A percentile compares a stretch with the other conserved stretches of the same genome.
Evolutionary conservation across 306 rosid genomes (phyloP).

Genomic region (Prunus mume): DNA sequence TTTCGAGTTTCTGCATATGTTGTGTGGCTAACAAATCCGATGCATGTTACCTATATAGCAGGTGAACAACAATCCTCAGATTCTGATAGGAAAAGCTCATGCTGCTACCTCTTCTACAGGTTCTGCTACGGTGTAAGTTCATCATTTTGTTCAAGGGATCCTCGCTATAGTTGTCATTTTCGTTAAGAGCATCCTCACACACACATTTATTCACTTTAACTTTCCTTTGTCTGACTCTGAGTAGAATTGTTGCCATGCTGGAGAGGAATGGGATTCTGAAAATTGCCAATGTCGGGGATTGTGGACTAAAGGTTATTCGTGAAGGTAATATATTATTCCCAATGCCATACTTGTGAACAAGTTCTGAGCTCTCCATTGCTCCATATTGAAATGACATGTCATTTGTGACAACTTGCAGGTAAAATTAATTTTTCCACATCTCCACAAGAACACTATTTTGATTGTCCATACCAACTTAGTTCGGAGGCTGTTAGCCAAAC

Average conservation of each 20-base stretch:
- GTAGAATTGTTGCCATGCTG: slow-evolving; percentile 76
- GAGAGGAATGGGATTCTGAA: slow-evolving; percentile 77
- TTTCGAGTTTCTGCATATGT: not conserved
- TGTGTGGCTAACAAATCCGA: slow-evolving; percentile 20
- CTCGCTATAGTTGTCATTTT: not conserved
- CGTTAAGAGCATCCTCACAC: not conserved
- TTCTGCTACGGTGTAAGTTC: slow-evolving; percentile 86
- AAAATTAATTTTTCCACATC: slow-evolving; percentile 57
- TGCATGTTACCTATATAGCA: slow-evolving; percentile 35
- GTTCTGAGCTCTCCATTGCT: slow-evolving; percentile 3
- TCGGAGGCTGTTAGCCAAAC: slow-evolving; percentile 83
- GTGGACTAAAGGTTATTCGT: slow-evolving; percentile 77
- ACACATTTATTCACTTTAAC: slow-evolving; percentile 4
- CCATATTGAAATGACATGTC: slow-evolving; percentile 1
- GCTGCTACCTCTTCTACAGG: slow-evolving; percentile 84
- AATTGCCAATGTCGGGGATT: slow-evolving; percentile 92
- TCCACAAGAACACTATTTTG: slow-evolving; percentile 94
- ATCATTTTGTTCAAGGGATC: not conserved
- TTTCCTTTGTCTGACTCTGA: slow-evolving; percentile 13
- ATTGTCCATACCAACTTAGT: slow-evolving; percentile 90
- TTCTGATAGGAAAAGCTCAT: slow-evolving; percentile 80
- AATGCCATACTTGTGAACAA: slow-evolving; percentile 12
- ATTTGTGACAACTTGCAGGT: slow-evolving; percentile 41
- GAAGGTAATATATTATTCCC: slow-evolving; percentile 44
- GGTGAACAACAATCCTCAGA: slow-evolving; percentile 80